phyloP scores from a whole-genome alignment of 306 rosid genomes.

The Malus sylvestris region DNA sequence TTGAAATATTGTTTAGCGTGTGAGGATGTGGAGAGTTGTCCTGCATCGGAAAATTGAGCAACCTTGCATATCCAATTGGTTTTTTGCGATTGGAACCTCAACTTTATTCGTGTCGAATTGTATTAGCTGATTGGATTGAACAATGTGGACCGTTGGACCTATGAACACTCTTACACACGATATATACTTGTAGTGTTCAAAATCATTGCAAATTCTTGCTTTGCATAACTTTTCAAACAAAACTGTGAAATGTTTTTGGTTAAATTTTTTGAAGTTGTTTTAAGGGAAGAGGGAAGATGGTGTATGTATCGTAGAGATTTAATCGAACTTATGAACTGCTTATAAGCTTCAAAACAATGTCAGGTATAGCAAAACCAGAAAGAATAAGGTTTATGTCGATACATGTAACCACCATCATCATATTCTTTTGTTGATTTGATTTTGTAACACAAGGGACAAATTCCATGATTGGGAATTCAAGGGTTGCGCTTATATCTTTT shows the following conservation, averaged over 20 bases:
- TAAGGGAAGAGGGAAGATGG: not conserved
- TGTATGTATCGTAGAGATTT: not conserved
- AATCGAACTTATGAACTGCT: not conserved
- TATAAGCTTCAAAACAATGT: not conserved
- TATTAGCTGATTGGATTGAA: not conserved
- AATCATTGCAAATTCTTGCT: not conserved
- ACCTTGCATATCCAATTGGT: too few species aligned
- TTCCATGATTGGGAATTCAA: slow-evolving; percentile 4
- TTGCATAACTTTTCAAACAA: not conserved
- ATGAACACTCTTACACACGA: not conserved
- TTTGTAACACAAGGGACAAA: not conserved
- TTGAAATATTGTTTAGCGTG: not conserved
- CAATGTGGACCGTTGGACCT: not conserved
- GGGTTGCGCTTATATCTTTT: slow-evolving; percentile 12
- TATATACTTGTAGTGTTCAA: not conserved
- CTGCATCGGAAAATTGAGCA: too few species aligned
- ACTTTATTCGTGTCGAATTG: too few species aligned
- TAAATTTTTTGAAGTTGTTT: not conserved
- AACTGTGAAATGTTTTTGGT: not conserved
- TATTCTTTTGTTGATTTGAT: not conserved
- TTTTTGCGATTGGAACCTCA: too few species aligned
- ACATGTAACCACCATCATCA: not conserved
- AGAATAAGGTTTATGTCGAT: not conserved
- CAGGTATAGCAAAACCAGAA: too few species aligned
- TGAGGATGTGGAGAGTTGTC: too few species aligned